Conservation (phyloP, 2,329 filamentous ascomycete species). For the Periconia sp. region DNA sequence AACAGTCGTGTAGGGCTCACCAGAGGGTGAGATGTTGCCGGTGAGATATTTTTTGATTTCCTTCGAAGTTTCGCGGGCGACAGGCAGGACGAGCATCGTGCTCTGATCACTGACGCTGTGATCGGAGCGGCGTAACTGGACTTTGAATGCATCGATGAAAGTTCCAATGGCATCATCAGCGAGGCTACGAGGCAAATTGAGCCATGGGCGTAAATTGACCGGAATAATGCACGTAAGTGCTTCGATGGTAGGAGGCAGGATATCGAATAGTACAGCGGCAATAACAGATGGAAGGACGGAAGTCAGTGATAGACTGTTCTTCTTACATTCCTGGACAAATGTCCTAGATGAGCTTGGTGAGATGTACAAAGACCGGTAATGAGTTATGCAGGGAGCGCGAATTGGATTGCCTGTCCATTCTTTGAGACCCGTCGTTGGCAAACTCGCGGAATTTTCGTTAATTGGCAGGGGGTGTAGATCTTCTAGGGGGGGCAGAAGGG, state of each 20-base stretch:
- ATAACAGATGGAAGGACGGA: slow-evolving; percentile 43
- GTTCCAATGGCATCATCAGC: slow-evolving; percentile 22
- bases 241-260: slow-evolving; percentile 35
- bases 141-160: slow-evolving; percentile 19
- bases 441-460: slow-evolving; percentile 14
- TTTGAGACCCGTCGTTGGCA: slow-evolving; percentile 7
- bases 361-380: slow-evolving; percentile 35
- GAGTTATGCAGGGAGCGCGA: slow-evolving; percentile 26
- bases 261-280: slow-evolving; percentile 41
- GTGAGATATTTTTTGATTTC: slow-evolving; percentile 10
- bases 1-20: slow-evolving; percentile 12
- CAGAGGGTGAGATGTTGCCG: slow-evolving; percentile 11
- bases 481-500: slow-evolving; percentile 49
- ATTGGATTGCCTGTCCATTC: slow-evolving; percentile 26
- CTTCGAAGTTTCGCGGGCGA: not conserved
- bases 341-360: slow-evolving; percentile 34
- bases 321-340: too few relatives aligned
- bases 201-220: slow-evolving; percentile 46
- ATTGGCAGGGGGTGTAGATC: slow-evolving; percentile 44
- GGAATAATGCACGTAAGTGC: slow-evolving; percentile 38
- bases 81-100: not conserved
- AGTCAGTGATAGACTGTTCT: slow-evolving; percentile 48
- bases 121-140: slow-evolving; percentile 3
- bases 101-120: not conserved
- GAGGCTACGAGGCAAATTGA: slow-evolving; percentile 34